Evolutionary conservation across 345 rosid species (phyloP).

Genomic region (Eucalyptus pauciflora): DNA sequence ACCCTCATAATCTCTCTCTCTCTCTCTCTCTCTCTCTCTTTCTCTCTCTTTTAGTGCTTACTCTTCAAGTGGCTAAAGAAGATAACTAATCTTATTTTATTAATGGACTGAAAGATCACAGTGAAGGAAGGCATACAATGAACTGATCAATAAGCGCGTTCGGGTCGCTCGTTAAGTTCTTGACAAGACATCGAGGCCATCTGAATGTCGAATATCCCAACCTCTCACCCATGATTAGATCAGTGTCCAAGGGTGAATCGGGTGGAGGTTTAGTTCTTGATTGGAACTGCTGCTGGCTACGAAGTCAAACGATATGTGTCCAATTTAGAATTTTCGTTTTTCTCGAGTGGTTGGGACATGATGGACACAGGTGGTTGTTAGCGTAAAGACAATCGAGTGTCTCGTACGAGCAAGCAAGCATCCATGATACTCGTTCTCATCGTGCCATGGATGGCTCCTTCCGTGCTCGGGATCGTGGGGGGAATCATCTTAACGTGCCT

Average conservation of each 20-base stretch:
- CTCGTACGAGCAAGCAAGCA: background rate
- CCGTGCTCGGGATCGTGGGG: background rate
- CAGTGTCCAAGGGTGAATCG: background rate
- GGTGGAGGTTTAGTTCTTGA: background rate
- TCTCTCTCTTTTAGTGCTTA: background rate
- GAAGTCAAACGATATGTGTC: background rate
- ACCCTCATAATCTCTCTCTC: background rate
- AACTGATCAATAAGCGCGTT: background rate
- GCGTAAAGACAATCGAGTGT: background rate
- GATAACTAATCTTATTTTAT: background rate
- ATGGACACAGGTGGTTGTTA: background rate
- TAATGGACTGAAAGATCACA: background rate
- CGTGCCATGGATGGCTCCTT: background rate
- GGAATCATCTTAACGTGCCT: background rate
- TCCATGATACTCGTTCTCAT: background rate
- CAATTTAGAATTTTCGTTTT: background rate
- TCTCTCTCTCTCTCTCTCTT: background rate
- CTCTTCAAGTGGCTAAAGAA: background rate
- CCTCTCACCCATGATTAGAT: background rate
- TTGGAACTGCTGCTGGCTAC: background rate
- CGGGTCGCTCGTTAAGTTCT: background rate
- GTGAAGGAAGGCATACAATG: background rate
- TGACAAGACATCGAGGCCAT: background rate
- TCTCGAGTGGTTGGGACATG: background rate
- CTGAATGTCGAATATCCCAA: background rate